A percentile compares a stretch with the other conserved stretches of the same genome.
These are phyloP conservation scores for Crithidia bombi DNA, from an alignment of 208 protist species.

Conservation along the genomic window DNA sequence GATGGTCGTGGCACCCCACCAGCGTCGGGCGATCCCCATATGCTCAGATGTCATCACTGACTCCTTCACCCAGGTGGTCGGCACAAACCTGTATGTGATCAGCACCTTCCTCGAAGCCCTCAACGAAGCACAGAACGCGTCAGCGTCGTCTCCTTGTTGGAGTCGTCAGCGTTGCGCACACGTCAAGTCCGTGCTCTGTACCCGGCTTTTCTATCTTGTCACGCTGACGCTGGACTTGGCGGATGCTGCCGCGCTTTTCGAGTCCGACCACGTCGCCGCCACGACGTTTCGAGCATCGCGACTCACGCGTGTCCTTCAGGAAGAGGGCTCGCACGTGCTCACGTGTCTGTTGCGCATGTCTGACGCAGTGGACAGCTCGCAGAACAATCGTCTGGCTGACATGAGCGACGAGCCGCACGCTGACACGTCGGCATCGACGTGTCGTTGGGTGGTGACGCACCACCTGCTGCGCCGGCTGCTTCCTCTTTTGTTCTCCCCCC, in stretches of 20 bases:
- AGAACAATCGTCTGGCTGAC: background rate
- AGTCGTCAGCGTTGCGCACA: background rate
- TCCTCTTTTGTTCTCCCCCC: slow-evolving; percentile 19
- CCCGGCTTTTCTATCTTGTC: background rate
- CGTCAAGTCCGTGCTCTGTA: too few species aligned
- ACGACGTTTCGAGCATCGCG: background rate
- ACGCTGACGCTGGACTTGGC: slow-evolving; percentile 3
- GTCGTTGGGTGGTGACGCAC: slow-evolving; percentile 10
- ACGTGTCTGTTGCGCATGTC: slow-evolving; percentile 9
- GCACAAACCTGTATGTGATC: too few species aligned
- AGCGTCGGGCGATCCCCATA: background rate
- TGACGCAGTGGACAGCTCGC: background rate
- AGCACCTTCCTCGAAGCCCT: slow-evolving; percentile 12
- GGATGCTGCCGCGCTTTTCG: background rate
- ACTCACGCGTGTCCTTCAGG: slow-evolving; percentile 8
- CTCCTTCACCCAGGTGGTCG: slow-evolving; percentile 14
- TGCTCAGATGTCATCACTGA: background rate
- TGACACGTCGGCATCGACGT: background rate
- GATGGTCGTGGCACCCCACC: too few species aligned
- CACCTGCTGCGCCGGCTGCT: slow-evolving; percentile 23
- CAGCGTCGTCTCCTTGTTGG: background rate
- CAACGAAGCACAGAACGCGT: background rate
- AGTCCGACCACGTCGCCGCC: background rate
- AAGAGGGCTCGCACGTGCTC: slow-evolving; percentile 29
- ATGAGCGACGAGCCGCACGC: background rate